Conservation (phyloP, 139 green algal species). For the Closterium sp. region DNA sequence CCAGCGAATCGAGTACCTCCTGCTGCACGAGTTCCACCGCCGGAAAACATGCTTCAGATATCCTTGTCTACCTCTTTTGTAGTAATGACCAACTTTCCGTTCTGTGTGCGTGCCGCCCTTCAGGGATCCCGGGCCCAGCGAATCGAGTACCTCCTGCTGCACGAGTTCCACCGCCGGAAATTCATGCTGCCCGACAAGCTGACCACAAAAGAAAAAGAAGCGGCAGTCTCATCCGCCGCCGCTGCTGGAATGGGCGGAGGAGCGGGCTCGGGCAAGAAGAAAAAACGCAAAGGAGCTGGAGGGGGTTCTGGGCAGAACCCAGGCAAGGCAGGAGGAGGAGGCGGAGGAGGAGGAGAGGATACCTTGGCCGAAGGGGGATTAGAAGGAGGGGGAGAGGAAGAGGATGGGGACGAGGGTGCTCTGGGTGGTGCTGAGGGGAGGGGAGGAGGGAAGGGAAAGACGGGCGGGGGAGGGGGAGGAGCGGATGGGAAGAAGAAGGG, state of each 20-base stretch:
- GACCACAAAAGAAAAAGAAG: constrained; percentile 47
- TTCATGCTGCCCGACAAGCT: constrained; percentile 95
- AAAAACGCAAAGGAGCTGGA: background rate
- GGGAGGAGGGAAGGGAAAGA: constrained; percentile 9
- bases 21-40: constrained; percentile 97
- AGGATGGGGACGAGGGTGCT: constrained; percentile 6
- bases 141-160: constrained; percentile 97
- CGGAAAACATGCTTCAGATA: too few relatives aligned
- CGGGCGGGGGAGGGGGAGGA: background rate
- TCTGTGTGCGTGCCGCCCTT: background rate
- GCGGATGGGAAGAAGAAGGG: constrained; percentile 52
- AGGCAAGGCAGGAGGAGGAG: background rate
- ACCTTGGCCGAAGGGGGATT: background rate
- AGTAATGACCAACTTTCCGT: too few relatives aligned
- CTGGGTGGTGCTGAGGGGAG: constrained; percentile 5
- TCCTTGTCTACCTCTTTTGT: too few relatives aligned
- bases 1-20: constrained; percentile 96
- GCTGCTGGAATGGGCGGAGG: background rate
- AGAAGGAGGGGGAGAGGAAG: background rate
- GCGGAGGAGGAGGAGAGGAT: constrained; percentile 15
- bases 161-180: constrained; percentile 97
- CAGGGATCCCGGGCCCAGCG: constrained; percentile 83
- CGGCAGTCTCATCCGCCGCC: background rate
- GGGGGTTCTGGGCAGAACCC: background rate
- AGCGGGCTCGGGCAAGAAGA: background rate